Evolutionary conservation across 768 basidiomycete species (phyloP), one percentile per base, ranked within the genome.

Genomic region (Cyathus striatus): DNA sequence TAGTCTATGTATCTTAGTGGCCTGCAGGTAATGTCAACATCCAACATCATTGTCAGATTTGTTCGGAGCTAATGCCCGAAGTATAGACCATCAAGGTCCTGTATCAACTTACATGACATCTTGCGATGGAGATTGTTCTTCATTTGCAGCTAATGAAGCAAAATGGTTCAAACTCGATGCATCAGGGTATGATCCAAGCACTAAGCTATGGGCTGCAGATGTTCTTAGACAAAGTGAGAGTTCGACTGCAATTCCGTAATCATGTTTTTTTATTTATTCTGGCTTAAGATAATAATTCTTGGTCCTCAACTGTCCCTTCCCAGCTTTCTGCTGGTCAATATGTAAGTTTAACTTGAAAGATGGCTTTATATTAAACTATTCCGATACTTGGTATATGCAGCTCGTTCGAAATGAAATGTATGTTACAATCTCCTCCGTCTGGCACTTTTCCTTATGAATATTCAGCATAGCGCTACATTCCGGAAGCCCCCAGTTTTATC

Each of bases 31-130:
- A 45, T 40, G 41, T 23, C 34, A 45, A 26, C 43, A 27, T 40
- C 36, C 49, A 50, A 17, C 16, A 18, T 20, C 44, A 36, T 13
- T 51, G n/a, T n/a, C n/a, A n/a, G n/a, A n/a, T n/a, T n/a, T n/a
- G n/a, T n/a, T n/a, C n/a, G n/a, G n/a, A n/a, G n/a, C n/a, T n/a
- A n/a, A n/a, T n/a, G n/a, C n/a, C n/a, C n/a, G n/a, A 9, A 14
- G 23, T 22, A 32, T 36, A 71, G 75, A 74, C 49, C 75, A 75
- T 53, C 60, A 68, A 53, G 73, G 74, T 3, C 73, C 71, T 21
- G 66, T 74, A 17, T 70, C 68, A 21, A 75, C 70, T n/a, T 75
- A 75, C 51, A 76, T 76, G 73, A 59, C 72, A 22, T 69, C 69
- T 10, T 76, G 75, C 55, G 62, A 63, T 42, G 70, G 67, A 18